Evolutionary conservation across 257 asterid species (phyloP).

Genomic region (Misopates orontium): DNA sequence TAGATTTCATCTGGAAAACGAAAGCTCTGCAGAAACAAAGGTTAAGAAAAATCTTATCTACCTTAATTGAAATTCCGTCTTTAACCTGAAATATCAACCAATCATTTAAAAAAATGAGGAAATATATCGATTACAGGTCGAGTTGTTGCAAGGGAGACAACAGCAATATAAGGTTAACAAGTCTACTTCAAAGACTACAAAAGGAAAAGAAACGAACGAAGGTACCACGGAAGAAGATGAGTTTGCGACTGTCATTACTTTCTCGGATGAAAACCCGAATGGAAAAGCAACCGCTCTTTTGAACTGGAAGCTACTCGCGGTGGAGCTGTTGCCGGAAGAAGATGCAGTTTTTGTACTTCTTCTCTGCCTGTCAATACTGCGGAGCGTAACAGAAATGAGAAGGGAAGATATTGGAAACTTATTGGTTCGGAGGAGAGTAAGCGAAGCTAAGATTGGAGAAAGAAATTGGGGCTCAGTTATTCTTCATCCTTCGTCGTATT

Average conservation of each 20-base stretch:
- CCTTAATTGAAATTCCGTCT: background rate
- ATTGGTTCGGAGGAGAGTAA: constrained; percentile 66
- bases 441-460: constrained; percentile 68
- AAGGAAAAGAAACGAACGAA: constrained; percentile 22
- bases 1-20: constrained; percentile 44
- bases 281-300: constrained; percentile 90
- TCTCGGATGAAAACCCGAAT: constrained; percentile 59
- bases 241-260: constrained; percentile 63
- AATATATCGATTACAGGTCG: constrained; percentile 40
- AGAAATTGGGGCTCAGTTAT: constrained; percentile 85
- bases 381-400: constrained; percentile 68
- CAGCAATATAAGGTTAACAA: constrained; percentile 60
- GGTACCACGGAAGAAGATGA: constrained; percentile 48
- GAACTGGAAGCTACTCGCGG: constrained; percentile 73
- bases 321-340: constrained; percentile 79
- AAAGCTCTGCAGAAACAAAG: constrained; percentile 39
- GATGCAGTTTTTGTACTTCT: constrained; percentile 77
- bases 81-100: background rate
- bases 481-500: constrained; percentile 55
- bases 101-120: background rate
- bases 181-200: constrained; percentile 12
- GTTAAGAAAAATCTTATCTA: constrained; percentile 30
- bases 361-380: constrained; percentile 50
- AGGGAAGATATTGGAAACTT: constrained; percentile 65
- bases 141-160: constrained; percentile 72